phyloP scores from a whole-genome alignment of 163 green algal genomes.

The Scenedesmus sp. region DNA sequence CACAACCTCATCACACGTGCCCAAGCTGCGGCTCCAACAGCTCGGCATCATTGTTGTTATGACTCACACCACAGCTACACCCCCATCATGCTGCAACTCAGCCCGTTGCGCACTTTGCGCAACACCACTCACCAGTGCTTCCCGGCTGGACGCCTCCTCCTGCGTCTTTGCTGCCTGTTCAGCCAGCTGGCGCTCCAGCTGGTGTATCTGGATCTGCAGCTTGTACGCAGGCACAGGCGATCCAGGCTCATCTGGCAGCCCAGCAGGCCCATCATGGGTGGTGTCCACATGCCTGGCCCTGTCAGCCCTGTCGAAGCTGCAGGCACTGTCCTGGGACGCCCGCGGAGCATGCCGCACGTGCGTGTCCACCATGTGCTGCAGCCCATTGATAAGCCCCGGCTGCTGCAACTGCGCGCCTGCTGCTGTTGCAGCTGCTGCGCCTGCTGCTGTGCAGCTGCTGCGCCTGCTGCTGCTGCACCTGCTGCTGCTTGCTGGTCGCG shows the following conservation, averaged over 20 bases:
- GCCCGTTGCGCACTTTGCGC: too few relatives aligned
- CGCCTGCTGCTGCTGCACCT: not conserved
- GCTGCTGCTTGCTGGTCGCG: not conserved
- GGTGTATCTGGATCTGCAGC: constrained; percentile 49
- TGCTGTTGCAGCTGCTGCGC: constrained; percentile 6
- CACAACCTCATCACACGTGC: not conserved
- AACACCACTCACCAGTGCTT: not conserved
- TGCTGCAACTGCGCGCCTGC: constrained; percentile 4
- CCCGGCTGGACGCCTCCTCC: constrained; percentile 20
- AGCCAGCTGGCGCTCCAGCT: constrained; percentile 53
- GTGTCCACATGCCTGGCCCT: not conserved
- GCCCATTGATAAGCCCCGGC: not conserved
- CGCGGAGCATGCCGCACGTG: not conserved
- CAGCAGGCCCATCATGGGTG: not conserved
- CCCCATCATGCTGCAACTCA: too few relatives aligned
- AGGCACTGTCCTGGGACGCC: not conserved
- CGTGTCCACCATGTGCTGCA: constrained; percentile 4
- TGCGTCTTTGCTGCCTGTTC: constrained; percentile 33
- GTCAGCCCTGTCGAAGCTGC: not conserved
- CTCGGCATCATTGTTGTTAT: not conserved
- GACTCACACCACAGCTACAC: not conserved
- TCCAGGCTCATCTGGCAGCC: not conserved
- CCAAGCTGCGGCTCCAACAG: not conserved
- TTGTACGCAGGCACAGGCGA: constrained; percentile 51
- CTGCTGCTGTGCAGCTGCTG: not conserved